Evolutionary conservation across 2,329 filamentous ascomycete genomes (phyloP), one percentile per base, ranked within the genome.

Genomic region (Exophiala sp.): DNA sequence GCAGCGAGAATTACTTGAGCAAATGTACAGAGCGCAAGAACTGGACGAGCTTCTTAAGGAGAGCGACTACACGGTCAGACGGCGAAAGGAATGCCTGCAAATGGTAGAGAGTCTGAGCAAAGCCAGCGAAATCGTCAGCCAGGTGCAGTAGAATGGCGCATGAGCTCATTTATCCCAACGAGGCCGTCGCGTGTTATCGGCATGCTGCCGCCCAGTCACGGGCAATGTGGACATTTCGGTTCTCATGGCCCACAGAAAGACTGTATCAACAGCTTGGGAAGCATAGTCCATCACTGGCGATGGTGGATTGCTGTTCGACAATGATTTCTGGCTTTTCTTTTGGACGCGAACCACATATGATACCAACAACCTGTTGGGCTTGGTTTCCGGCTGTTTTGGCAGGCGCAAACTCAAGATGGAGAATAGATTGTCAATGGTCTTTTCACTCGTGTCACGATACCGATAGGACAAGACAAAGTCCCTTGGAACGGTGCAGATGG

Each of bases 31-130:
- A 67, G 85, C 82, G 45, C 83, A 87, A 66, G 87, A 91, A 62
- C 78, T 96, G 22, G 93, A 98, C 61, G 90, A 96, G 55, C 76
- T 98, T 58, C 83, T 98, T 58, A 96, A 95, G 78, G 93, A 98
- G 73, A 95, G 88, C 66, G 93, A 98, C 70, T 97, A 95, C 77
- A 98, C 93, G 2, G 79, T 95, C 64, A 82, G 91, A 63, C 80
- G 93, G 69, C 81, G 93, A 68, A 98, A 98, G 77, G 93, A 98
- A 71, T 98, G 93, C 72, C 89, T 94, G 72, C 89, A 96, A 72
- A 98, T 98, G 93, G 93, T 98, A 44, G 93, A 98, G 71, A 94
- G 87, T 48, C 76, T 98, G 64, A 73, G 78, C 61, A 85, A 86
- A 70, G 93, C 93, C 50, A 93, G 83, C 70, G 93, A 98, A 76